Conservation (phyloP, 1,139 yeast genomes). For the Sporopachydermia cereana region DNA sequence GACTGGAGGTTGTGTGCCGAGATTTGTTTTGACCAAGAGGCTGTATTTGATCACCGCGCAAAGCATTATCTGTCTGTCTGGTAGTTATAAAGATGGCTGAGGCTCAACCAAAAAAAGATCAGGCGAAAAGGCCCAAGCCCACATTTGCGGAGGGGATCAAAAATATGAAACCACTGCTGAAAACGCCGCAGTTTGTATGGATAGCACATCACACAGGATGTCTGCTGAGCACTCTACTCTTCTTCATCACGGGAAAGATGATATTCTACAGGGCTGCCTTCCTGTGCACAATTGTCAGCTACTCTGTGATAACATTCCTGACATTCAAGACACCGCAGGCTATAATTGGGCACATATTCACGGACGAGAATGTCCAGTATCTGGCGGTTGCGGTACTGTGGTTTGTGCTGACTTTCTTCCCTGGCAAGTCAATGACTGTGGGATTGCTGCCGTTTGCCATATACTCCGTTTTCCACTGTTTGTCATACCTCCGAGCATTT, state of each 20-base stretch:
- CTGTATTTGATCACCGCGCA: too few relatives aligned
- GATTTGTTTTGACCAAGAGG: too few relatives aligned
- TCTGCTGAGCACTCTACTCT: not conserved
- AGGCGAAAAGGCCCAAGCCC: not conserved
- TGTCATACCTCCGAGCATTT: slow-evolving; percentile 53
- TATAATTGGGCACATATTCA: not conserved
- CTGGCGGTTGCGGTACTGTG: not conserved
- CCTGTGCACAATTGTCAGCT: not conserved
- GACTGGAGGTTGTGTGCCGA: too few relatives aligned
- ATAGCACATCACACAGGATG: slow-evolving; percentile 1
- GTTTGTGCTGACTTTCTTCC: not conserved
- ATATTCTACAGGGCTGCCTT: not conserved
- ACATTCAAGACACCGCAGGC: not conserved
- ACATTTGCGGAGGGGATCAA: not conserved
- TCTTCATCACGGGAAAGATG: slow-evolving; percentile 2
- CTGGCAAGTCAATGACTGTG: slow-evolving; percentile 33
- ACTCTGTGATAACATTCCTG: not conserved
- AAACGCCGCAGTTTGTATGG: slow-evolving; percentile 3
- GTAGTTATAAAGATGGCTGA: too few relatives aligned
- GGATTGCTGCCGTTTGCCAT: slow-evolving; percentile 55
- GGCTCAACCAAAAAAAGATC: too few relatives aligned
- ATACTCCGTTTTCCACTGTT: slow-evolving; percentile 62
- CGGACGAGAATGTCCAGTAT: not conserved
- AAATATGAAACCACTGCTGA: slow-evolving; percentile 2
- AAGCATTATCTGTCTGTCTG: too few relatives aligned